phyloP scores from a whole-genome alignment of 2,329 filamentous ascomycete species.

The Trichoderma semiorbis region DNA sequence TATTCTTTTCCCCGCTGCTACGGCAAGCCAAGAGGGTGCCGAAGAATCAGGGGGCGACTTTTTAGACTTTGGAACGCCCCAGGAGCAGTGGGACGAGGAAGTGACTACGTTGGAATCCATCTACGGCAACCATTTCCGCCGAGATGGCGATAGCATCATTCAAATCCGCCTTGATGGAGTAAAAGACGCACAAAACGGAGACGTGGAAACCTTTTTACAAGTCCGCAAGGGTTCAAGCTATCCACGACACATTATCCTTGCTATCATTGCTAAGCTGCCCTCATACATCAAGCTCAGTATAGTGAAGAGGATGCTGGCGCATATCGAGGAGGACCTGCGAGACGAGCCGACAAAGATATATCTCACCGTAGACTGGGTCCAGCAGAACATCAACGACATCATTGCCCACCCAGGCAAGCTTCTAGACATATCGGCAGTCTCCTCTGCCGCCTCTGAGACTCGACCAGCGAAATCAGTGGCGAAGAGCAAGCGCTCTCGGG shows the following conservation, averaged over 20 bases:
- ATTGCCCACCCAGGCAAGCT: constrained; percentile 81
- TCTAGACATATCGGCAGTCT: constrained; percentile 76
- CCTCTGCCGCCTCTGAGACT: constrained; percentile 62
- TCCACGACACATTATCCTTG: constrained; percentile 66
- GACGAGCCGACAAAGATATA: constrained; percentile 90
- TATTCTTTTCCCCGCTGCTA: constrained; percentile 29
- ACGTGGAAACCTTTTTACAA: constrained; percentile 57
- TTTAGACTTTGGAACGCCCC: constrained; percentile 47
- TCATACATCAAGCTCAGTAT: constrained; percentile 93
- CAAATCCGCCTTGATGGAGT: constrained; percentile 63
- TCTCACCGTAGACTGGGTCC: constrained; percentile 86
- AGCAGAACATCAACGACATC: constrained; percentile 76
- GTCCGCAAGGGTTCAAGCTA: constrained; percentile 73
- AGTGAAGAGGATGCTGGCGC: constrained; percentile 69
- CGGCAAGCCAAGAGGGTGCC: constrained; percentile 5
- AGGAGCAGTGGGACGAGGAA: constrained; percentile 80
- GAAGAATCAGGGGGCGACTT: constrained; percentile 38
- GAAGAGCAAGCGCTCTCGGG: constrained; percentile 33
- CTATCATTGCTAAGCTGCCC: constrained; percentile 68
- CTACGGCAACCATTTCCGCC: constrained; percentile 69
- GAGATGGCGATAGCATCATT: constrained; percentile 60
- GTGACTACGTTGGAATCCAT: constrained; percentile 80
- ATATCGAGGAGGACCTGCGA: constrained; percentile 66
- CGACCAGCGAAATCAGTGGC: constrained; percentile 29
- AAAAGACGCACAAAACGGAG: constrained; percentile 45